Percentiles rank a stretch among this genome's conserved stretches.
Conservation (phyloP, 139 green algal species). For the Micractinium sp. region DNA sequence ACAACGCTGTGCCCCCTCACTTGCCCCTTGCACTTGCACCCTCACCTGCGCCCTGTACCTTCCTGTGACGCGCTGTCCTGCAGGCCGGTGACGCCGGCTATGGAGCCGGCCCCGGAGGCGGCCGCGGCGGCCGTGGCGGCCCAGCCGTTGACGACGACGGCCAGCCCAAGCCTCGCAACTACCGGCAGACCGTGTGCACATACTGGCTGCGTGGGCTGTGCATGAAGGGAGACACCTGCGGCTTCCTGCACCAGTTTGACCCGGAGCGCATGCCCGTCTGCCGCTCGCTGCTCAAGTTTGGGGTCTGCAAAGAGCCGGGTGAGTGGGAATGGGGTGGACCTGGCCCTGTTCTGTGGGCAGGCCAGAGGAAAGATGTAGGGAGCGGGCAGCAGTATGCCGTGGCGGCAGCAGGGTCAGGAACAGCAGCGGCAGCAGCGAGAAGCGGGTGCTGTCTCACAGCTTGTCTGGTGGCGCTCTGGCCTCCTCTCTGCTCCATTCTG, state of each 20-base stretch:
- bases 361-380: not conserved
- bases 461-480: not conserved
- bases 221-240: slow-evolving; percentile 96
- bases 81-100: not conserved
- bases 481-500: not conserved
- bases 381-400: too few relatives aligned
- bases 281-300: slow-evolving; percentile 78
- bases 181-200: slow-evolving; percentile 93
- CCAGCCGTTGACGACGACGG: not conserved
- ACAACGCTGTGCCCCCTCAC: not conserved
- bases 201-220: slow-evolving; percentile 97
- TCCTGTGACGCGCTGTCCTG: not conserved
- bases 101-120: not conserved
- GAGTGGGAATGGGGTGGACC: not conserved
- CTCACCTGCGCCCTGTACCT: not conserved
- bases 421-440: not conserved
- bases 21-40: not conserved
- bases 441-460: not conserved
- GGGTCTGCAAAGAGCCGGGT: slow-evolving; percentile 87
- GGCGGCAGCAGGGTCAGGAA: too few relatives aligned
- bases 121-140: not conserved
- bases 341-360: not conserved
- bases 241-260: slow-evolving; percentile 97
- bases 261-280: slow-evolving; percentile 88
- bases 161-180: slow-evolving; percentile 38